Conservation (phyloP, 164 flowering plant genomes). For the Macadamia tetraphylla region DNA sequence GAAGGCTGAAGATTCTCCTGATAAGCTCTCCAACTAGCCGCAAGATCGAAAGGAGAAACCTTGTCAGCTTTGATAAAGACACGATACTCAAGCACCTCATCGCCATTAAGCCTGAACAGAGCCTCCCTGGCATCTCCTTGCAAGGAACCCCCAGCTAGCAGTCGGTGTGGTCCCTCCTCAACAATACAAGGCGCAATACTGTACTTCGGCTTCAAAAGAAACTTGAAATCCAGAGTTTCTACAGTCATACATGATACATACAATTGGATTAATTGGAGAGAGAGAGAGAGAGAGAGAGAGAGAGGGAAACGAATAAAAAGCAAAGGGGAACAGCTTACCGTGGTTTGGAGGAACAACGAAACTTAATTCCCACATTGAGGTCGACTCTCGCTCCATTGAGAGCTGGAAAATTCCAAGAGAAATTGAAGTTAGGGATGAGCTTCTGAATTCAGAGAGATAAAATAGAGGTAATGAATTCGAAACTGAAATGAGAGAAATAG, state of each 20-base stretch:
- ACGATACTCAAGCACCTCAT: conserved; percentile 66
- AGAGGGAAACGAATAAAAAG: no score
- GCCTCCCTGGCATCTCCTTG: conserved; percentile 80
- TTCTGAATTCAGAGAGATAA: no score
- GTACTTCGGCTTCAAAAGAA: conserved; percentile 80
- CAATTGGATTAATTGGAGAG: neutral
- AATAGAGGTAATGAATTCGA: neutral
- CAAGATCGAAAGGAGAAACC: conserved; percentile 97
- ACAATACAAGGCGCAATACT: conserved; percentile 49
- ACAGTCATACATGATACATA: conserved; percentile 6
- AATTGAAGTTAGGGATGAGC: neutral
- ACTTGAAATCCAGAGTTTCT: conserved; percentile 94
- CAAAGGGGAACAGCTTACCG: conserved; percentile 30
- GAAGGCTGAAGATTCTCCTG: conserved; percentile 87
- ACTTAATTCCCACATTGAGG: conserved; percentile 86
- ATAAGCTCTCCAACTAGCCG: conserved; percentile 98
- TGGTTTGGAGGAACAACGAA: conserved; percentile 95
- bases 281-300: no score
- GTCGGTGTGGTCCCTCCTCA: conserved; percentile 82
- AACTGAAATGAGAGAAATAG: neutral
- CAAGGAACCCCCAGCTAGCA: conserved; percentile 57
- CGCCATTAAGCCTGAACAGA: conserved; percentile 45
- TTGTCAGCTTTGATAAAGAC: conserved; percentile 74
- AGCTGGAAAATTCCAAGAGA: conserved; percentile 33
- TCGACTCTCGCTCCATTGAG: conserved; percentile 85